A percentile compares a stretch with the other conserved stretches of the same genome.
phyloP scores from a whole-genome alignment of 2,329 filamentous ascomycete genomes.

The Aspergillus brunneoviolaceus region DNA sequence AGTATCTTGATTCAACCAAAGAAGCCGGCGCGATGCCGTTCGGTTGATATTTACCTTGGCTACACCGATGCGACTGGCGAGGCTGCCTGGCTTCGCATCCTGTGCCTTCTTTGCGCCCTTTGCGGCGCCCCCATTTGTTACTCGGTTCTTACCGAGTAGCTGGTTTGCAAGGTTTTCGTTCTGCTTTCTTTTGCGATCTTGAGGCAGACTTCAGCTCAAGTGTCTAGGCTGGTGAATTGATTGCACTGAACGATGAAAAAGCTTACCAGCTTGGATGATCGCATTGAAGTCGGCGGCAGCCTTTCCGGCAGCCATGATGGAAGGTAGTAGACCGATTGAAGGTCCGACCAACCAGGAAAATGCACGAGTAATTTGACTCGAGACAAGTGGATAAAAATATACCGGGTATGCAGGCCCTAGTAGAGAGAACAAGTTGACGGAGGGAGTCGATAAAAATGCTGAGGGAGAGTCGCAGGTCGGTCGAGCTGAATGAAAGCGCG shows the following conservation, averaged over 20 bases:
- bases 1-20: background rate
- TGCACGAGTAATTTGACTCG: background rate
- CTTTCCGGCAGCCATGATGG: slow-evolving; percentile 39
- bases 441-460: background rate
- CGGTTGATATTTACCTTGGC: slow-evolving; percentile 49
- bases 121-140: slow-evolving; percentile 48
- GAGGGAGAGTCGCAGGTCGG: background rate
- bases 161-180: slow-evolving; percentile 59
- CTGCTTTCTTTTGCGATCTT: slow-evolving; percentile 56
- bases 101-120: slow-evolving; percentile 41
- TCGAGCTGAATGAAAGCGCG: background rate
- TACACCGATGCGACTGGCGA: slow-evolving; percentile 61
- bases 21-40: background rate
- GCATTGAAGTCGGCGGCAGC: slow-evolving; percentile 49
- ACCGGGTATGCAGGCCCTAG: background rate
- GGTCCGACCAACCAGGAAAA: background rate
- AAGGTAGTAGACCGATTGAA: slow-evolving; percentile 5
- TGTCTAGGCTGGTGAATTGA: background rate
- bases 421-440: background rate
- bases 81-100: slow-evolving; percentile 46
- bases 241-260: background rate
- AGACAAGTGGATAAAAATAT: no score
- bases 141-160: slow-evolving; percentile 57
- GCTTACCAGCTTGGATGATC: slow-evolving; percentile 53
- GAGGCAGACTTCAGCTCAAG: slow-evolving; percentile 1